Evolutionary conservation across 2,329 filamentous ascomycete species (phyloP), one percentile per base, ranked within the genome.

Genomic region (Eurotiales sp.): DNA sequence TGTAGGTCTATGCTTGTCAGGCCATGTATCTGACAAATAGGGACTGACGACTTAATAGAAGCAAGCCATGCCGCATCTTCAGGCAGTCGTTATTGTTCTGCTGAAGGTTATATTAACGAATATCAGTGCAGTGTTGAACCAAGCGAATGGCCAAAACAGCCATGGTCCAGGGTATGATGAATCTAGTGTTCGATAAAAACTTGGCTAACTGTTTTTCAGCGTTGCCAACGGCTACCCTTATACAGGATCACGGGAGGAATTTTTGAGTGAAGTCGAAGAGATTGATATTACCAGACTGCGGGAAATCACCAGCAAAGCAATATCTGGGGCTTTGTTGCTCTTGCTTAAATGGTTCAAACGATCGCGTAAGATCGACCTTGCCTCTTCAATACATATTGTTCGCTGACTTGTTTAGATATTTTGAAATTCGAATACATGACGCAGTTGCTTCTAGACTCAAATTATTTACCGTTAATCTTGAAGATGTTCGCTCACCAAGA

Each of bases 401-500:
- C 51, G 58, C 55, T 51, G 61, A 42, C 12, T 11, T 17, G 4
- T 40, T 4, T 43, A 95, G 90, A 99, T 66, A 82, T 97, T 23
- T 76, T 99, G 58, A 96, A 96, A 66, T 96, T 93, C 59, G 93
- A 99, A 71, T 97, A 96, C 63, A 75, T 99, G 63, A 92, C 90
- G 0, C 93, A 99, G 64, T 80, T 99, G 2, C 76, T 99, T 10
- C 79, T 99, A 23, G 93, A 99, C 69, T 93, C 90, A 3, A 97
- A 96, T 67, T 99, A 96, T 67, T 79, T 99, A 6, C 92, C 92
- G 1, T 76, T 99, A 25, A 87, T 96, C 21, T 75, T 99, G 27
- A 97, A 97, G 72, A 82, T 96, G 44, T 91, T 96, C 67, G 90
- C 92, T 45, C 86, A 96, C 64, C 91, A 96, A 68, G 95, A 99